Conservation (phyloP, 169 alveolate species). For the Plasmodium berghei region DNA sequence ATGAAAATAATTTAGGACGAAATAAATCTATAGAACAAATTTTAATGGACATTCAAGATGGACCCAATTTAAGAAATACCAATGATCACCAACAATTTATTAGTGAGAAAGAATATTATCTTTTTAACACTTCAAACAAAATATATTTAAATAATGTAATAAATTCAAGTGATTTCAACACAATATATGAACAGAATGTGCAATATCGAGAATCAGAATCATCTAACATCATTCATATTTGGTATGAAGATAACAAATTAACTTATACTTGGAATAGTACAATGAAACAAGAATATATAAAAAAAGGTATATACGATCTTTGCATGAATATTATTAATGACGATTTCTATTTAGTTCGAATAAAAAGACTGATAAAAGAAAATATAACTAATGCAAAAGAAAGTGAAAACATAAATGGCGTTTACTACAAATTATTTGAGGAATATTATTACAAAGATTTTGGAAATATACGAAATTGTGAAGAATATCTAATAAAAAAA, state of each 20-base stretch:
- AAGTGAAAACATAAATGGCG: too few species aligned
- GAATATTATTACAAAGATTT: not conserved
- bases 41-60: not conserved
- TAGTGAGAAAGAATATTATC: not conserved
- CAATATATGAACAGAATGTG: not conserved
- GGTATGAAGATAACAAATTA: conserved; percentile 5
- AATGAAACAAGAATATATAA: conserved; percentile 17
- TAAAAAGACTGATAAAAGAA: conserved; percentile 19
- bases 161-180: not conserved
- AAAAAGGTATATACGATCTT: conserved; percentile 11
- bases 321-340: conserved; percentile 37
- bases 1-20: too few species aligned
- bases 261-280: conserved; percentile 8
- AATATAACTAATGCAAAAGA: conserved; percentile 3
- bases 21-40: not conserved
- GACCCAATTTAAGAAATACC: not conserved
- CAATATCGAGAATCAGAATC: too few species aligned
- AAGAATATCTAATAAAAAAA: conserved; percentile 4
- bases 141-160: not conserved
- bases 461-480: conserved; percentile 4
- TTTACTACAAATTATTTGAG: conserved; percentile 5
- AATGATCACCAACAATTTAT: not conserved
- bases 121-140: too few species aligned
- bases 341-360: conserved; percentile 19
- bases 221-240: not conserved